Conservation (phyloP, 129 eudicot species). For the Dittrichia graveolens region DNA sequence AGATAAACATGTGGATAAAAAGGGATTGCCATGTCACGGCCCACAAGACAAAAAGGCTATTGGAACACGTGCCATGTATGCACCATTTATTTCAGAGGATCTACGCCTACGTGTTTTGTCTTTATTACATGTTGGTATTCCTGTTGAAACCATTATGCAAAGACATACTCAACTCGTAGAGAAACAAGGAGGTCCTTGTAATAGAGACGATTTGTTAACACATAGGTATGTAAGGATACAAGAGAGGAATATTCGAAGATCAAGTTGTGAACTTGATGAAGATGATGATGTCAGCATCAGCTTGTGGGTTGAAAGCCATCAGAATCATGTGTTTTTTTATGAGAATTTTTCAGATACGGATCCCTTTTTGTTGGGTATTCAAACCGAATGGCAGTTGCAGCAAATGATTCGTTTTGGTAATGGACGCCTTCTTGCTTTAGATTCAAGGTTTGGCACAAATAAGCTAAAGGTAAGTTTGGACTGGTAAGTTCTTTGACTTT, state of each 20-base stretch:
- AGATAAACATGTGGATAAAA: conserved; percentile 84
- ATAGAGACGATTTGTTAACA: conserved; percentile 86
- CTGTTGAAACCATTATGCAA: conserved; percentile 97
- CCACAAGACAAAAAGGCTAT: conserved; percentile 81
- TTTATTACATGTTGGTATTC: conserved; percentile 80
- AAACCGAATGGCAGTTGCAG: conserved; percentile 96
- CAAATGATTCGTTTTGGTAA: conserved; percentile 93
- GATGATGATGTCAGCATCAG: conserved; percentile 83
- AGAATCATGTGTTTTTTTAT: conserved; percentile 61
- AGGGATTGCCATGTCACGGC: conserved; percentile 88
- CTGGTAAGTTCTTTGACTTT: background rate
- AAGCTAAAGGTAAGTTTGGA: conserved; percentile 71
- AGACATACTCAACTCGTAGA: conserved; percentile 86
- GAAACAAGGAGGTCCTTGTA: conserved; percentile 83
- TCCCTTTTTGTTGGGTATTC: conserved; percentile 80
- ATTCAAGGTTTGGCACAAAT: conserved; percentile 81
- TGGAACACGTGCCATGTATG: conserved; percentile 95
- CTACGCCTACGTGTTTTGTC: conserved; percentile 85
- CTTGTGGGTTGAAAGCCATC: conserved; percentile 84
- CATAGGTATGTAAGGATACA: conserved; percentile 87
- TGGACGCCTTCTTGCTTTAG: conserved; percentile 67
- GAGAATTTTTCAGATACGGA: conserved; percentile 74
- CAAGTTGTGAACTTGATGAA: conserved; percentile 67
- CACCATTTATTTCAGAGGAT: conserved; percentile 90
- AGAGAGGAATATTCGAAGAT: conserved; percentile 82